Conservation (phyloP, 108 stramenopile genomes). For the Pelagomonas calceolata region DNA sequence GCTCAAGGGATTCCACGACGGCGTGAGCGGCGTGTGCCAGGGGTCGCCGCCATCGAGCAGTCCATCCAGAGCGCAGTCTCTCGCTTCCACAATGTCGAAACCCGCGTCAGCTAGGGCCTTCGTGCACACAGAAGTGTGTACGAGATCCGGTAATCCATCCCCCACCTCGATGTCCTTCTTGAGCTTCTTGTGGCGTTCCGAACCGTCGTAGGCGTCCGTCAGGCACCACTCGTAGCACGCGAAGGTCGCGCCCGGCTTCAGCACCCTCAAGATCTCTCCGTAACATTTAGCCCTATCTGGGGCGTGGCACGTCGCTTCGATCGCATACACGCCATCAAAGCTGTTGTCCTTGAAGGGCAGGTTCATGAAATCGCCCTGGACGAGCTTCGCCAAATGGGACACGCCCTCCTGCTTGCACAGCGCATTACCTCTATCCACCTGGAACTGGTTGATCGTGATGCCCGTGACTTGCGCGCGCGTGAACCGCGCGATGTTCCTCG, state of each 20-base stretch:
- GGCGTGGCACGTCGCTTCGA: constrained; percentile 87
- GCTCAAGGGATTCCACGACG: constrained; percentile 69
- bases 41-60: constrained; percentile 30
- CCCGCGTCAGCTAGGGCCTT: constrained; percentile 56
- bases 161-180: constrained; percentile 81
- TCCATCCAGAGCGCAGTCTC: constrained; percentile 53
- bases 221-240: constrained; percentile 84
- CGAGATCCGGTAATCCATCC: constrained; percentile 74
- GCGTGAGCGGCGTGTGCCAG: constrained; percentile 63
- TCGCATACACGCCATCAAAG: constrained; percentile 79
- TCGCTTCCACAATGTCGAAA: constrained; percentile 59
- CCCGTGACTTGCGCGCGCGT: constrained; percentile 44
- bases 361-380: constrained; percentile 79
- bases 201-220: constrained; percentile 65
- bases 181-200: constrained; percentile 49
- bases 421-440: constrained; percentile 75
- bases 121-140: constrained; percentile 42
- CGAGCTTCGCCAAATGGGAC: constrained; percentile 27
- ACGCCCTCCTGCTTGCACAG: constrained; percentile 32
- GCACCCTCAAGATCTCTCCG: constrained; percentile 57
- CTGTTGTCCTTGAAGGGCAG: constrained; percentile 58
- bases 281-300: constrained; percentile 63
- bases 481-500: constrained; percentile 64
- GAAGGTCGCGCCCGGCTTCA: constrained; percentile 69
- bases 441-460: constrained; percentile 72